Conservation (phyloP, 495 filamentous ascomycete species). For the Mytilinidion resinicola region DNA sequence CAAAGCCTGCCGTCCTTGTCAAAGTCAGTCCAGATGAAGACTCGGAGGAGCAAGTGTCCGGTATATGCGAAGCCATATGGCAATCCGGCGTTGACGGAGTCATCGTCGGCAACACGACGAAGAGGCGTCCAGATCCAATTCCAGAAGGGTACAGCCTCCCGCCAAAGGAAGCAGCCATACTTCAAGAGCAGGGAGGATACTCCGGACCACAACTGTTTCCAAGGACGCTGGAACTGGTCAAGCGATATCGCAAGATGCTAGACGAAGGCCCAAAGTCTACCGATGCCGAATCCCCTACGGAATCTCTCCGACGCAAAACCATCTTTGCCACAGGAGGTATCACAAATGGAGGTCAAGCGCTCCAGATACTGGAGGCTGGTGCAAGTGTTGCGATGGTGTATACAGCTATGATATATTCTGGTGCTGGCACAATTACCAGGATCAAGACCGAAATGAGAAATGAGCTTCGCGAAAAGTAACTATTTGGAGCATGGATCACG, state of each 20-base stretch:
- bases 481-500: background rate
- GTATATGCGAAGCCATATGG: conserved; percentile 82
- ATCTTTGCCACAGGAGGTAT: conserved; percentile 93
- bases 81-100: conserved; percentile 82
- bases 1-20: conserved; percentile 84
- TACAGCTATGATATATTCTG: conserved; percentile 72
- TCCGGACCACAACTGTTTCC: conserved; percentile 85
- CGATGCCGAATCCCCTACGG: background rate
- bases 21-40: conserved; percentile 97
- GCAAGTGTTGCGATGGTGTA: conserved; percentile 83
- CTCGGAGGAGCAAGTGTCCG: conserved; percentile 67
- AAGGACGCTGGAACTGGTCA: conserved; percentile 66
- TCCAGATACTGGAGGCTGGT: conserved; percentile 72
- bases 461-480: conserved; percentile 32
- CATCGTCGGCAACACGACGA: conserved; percentile 97
- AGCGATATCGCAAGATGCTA: conserved; percentile 66
- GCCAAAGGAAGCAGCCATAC: conserved; percentile 54
- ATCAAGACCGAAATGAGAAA: conserved; percentile 82
- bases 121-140: conserved; percentile 62
- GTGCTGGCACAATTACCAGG: conserved; percentile 74
- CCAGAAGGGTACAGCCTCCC: conserved; percentile 58
- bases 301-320: conserved; percentile 47
- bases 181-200: conserved; percentile 79
- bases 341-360: conserved; percentile 72
- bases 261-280: conserved; percentile 43